Evolutionary conservation across 2,329 filamentous ascomycete genomes (phyloP).

Genomic region (Fusarium chaquense): DNA sequence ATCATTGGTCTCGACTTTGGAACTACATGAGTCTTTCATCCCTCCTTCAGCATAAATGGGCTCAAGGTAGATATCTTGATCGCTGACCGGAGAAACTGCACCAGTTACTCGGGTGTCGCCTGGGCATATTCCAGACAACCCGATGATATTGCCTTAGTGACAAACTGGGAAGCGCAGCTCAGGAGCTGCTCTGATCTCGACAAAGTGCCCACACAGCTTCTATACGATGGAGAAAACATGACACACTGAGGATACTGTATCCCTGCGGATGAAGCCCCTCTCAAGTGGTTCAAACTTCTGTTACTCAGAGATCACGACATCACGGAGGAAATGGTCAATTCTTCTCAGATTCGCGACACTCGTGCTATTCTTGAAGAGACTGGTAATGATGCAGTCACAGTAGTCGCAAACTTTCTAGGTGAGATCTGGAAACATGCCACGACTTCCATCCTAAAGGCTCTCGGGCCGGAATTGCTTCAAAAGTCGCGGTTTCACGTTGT

Average conservation of each 20-base stretch:
- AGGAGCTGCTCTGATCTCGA: too few relatives aligned
- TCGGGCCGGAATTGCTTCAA: slow-evolving; percentile 29
- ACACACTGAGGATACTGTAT: slow-evolving; percentile 52
- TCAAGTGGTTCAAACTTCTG: slow-evolving; percentile 58
- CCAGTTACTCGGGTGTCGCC: too few relatives aligned
- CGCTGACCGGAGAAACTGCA: too few relatives aligned
- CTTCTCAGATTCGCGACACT: slow-evolving; percentile 37
- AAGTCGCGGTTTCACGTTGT: slow-evolving; percentile 52
- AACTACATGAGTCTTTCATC: too few relatives aligned
- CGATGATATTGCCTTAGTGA: too few relatives aligned
- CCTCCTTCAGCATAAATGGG: too few relatives aligned
- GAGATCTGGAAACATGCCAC: slow-evolving; percentile 52
- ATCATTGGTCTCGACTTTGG: too few relatives aligned
- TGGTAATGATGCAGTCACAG: slow-evolving; percentile 43
- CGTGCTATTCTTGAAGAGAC: background rate
- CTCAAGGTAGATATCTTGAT: too few relatives aligned
- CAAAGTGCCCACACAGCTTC: too few relatives aligned
- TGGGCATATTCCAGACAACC: too few relatives aligned
- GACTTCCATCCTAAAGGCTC: slow-evolving; percentile 40
- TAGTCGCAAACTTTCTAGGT: slow-evolving; percentile 50
- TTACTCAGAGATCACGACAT: slow-evolving; percentile 50
- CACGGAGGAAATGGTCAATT: background rate
- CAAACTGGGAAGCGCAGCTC: too few relatives aligned
- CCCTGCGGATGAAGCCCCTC: slow-evolving; percentile 26
- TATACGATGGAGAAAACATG: too few relatives aligned